A percentile compares a stretch with the other conserved stretches of the same genome.
Conservation (phyloP, 345 rosid species). For the Acer campestre region DNA sequence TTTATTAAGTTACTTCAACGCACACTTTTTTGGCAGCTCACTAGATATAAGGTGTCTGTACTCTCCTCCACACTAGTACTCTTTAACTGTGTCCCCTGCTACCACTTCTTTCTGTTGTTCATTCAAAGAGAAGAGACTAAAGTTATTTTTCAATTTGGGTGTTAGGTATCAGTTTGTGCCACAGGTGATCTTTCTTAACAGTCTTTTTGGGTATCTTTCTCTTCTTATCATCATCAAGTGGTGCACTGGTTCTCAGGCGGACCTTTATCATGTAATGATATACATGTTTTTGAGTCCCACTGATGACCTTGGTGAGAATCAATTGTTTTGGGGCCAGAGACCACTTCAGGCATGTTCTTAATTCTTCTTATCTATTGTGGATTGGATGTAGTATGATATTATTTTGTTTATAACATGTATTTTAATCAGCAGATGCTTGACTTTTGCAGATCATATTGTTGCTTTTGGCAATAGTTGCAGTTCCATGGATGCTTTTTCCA, state of each 20-base stretch:
- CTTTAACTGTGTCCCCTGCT: slow-evolving; percentile 1
- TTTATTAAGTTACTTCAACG: slow-evolving; percentile 85
- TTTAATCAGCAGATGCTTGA: slow-evolving; percentile 22
- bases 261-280: slow-evolving; percentile 98
- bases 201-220: slow-evolving; percentile 92
- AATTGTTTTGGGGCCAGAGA: slow-evolving; percentile 95
- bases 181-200: slow-evolving; percentile 92
- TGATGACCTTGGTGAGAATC: slow-evolving; percentile 84
- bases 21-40: slow-evolving; percentile 70
- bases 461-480: slow-evolving; percentile 79
- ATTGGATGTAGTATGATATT: slow-evolving; percentile 16
- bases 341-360: slow-evolving; percentile 72
- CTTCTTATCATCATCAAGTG: slow-evolving; percentile 91
- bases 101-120: slow-evolving; percentile 3
- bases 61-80: background rate
- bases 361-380: slow-evolving; percentile 6
- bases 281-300: slow-evolving; percentile 98
- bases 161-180: slow-evolving; percentile 97
- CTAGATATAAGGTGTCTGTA: slow-evolving; percentile 73
- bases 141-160: slow-evolving; percentile 30
- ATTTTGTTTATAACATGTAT: slow-evolving; percentile 21
- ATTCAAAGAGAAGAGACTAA: slow-evolving; percentile 12
- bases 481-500: slow-evolving; percentile 99
- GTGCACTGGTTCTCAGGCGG: slow-evolving; percentile 98
- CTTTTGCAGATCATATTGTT: slow-evolving; percentile 74